A percentile compares a stretch with the other conserved stretches of the same genome.
Evolutionary conservation across 441 rosid genomes (phyloP).

Genomic region (Iberis amara): DNA sequence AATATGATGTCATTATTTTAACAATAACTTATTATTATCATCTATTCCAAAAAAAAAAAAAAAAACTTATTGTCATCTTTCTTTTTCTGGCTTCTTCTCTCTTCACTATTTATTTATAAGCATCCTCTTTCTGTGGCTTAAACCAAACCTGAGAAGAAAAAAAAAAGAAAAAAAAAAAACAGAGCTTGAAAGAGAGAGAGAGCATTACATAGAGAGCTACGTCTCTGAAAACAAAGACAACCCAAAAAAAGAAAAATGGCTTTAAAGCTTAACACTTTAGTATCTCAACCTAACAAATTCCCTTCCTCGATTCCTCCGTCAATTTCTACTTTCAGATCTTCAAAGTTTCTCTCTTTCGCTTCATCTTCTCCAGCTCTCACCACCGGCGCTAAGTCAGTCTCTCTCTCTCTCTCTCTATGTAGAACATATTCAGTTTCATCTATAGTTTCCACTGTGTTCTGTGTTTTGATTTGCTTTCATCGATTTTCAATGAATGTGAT

Average conservation of each 20-base stretch:
- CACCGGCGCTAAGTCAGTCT: constrained; percentile 52
- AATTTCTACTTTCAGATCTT: constrained; percentile 58
- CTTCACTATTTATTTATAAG: constrained; percentile 4
- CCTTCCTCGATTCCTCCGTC: constrained; percentile 54
- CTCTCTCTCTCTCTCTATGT: background rate
- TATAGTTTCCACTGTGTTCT: background rate
- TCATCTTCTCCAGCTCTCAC: constrained; percentile 57
- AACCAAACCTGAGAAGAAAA: constrained; percentile 26
- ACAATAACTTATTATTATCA: background rate
- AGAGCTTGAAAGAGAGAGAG: constrained; percentile 4
- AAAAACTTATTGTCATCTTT: background rate
- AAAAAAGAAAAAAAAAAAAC: constrained; percentile 12
- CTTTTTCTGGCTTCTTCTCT: constrained; percentile 6
- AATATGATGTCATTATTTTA: constrained; percentile 18
- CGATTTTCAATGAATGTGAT: background rate
- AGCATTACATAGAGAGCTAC: background rate
- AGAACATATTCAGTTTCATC: constrained; percentile 1
- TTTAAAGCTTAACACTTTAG: constrained; percentile 52
- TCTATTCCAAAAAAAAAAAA: too few relatives aligned
- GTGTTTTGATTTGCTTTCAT: constrained; percentile 22
- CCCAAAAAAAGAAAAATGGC: constrained; percentile 42
- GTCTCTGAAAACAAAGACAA: background rate
- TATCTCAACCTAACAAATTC: constrained; percentile 43
- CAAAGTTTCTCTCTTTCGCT: constrained; percentile 56
- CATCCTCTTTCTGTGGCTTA: constrained; percentile 38